These are phyloP conservation scores for Porcisia hertigi DNA, from an alignment of 208 protist genomes.

Conservation along the genomic window DNA sequence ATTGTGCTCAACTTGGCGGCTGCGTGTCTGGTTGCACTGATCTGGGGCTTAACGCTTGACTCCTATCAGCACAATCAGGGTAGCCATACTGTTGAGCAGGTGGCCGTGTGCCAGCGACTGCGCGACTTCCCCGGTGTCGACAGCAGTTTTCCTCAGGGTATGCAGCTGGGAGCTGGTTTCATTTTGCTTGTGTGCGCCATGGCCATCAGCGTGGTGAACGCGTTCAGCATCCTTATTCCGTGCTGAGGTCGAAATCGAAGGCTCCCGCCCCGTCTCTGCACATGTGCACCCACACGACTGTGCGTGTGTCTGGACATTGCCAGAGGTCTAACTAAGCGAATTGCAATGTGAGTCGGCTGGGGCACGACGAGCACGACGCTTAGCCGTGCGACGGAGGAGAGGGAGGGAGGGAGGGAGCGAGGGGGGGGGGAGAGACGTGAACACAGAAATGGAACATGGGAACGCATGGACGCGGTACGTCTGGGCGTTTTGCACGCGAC, in stretches of 20 bases:
- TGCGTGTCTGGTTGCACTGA: slow-evolving; percentile 19
- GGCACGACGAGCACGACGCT: too few species aligned
- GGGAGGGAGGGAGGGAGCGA: too few species aligned
- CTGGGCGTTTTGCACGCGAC: too few species aligned
- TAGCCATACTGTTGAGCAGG: neutral
- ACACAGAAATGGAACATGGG: too few species aligned
- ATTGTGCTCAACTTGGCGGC: slow-evolving; percentile 27
- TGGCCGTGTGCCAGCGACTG: slow-evolving; percentile 24
- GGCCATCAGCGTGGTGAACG: slow-evolving; percentile 35
- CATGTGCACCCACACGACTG: neutral
- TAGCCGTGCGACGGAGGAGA: too few species aligned
- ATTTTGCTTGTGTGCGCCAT: slow-evolving; percentile 37
- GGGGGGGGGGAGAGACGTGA: too few species aligned
- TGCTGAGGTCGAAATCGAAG: slow-evolving; percentile 14
- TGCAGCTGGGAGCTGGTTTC: slow-evolving; percentile 49
- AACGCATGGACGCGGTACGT: too few species aligned
- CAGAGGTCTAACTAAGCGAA: neutral
- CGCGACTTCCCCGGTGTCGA: slow-evolving; percentile 23
- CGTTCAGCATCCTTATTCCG: slow-evolving; percentile 37
- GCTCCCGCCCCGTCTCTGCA: neutral
- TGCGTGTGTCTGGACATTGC: neutral
- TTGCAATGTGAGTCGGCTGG: too few species aligned
- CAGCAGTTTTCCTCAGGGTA: slow-evolving; percentile 16
- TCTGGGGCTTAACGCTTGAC: slow-evolving; percentile 50
- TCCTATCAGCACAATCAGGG: slow-evolving; percentile 28